Conservation (phyloP, 1,284 basidiomycete genomes). For the Apiotrichum domesticum region DNA sequence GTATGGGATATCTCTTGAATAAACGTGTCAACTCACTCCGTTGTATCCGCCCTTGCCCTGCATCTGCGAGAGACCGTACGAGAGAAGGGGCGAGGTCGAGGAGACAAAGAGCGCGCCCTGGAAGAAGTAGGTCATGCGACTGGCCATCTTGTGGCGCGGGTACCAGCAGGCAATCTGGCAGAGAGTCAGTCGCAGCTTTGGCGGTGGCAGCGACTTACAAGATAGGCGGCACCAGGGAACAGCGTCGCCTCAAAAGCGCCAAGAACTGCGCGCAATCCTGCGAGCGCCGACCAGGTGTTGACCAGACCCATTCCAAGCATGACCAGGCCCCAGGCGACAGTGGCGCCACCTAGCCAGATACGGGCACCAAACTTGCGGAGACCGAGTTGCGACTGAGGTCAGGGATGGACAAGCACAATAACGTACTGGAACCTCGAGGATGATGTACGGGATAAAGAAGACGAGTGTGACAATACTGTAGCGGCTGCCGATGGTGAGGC, state of each 20-base stretch:
- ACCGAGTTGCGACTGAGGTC: constrained; percentile 1
- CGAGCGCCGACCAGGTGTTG: constrained; percentile 38
- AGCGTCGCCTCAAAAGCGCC: constrained; percentile 44
- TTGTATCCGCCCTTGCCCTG: not conserved
- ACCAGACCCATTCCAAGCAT: constrained; percentile 40
- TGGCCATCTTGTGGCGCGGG: constrained; percentile 47
- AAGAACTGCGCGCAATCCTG: constrained; percentile 45
- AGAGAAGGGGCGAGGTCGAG: constrained; percentile 18
- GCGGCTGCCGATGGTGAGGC: constrained; percentile 26
- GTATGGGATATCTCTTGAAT: not conserved
- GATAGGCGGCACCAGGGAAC: constrained; percentile 43
- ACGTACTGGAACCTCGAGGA: constrained; percentile 33
- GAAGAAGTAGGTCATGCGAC: constrained; percentile 43
- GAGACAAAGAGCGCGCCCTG: constrained; percentile 8
- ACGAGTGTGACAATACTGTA: constrained; percentile 42
- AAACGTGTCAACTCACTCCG: not conserved
- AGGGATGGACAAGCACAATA: constrained; percentile 4
- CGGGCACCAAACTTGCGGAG: not conserved
- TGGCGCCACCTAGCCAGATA: constrained; percentile 18
- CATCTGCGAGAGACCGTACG: constrained; percentile 7
- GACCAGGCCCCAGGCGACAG: constrained; percentile 37
- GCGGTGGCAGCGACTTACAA: constrained; percentile 12
- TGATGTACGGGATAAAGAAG: constrained; percentile 45
- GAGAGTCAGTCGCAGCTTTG: too few relatives aligned
- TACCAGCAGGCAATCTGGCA: constrained; percentile 46